Base-by-base conservation (phyloP, 768 basidiomycete genomes). In the Lactifluus pinguis region DNA sequence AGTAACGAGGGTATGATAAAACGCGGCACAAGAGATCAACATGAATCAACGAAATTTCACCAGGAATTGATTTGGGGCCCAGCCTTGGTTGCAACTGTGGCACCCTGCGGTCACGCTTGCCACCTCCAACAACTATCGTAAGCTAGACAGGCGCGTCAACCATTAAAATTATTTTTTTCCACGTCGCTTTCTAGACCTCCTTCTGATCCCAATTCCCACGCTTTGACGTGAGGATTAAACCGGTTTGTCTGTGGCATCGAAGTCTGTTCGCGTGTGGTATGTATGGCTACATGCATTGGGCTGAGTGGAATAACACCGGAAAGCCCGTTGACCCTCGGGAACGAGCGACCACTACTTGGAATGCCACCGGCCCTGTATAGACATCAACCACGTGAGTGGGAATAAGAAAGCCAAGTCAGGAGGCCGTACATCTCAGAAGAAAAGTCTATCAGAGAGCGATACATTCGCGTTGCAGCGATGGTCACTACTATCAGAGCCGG, bases 401-500 rank as follows among this genome's bases (percentile, higher is more conserved):
- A n/a, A 51, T 1, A 25, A 25, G 50, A 19, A 19, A n/a, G 11
- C 4, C 36, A 29, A 30, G 19, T 38, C n/a, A 57, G 25, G 25
- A 50, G 32, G 32, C 9, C 32, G 32, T 25, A 25, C 52, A 21
- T 41, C 1, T 53, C 21, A 13, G 36, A 6, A 13, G 39, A 21
- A 41, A 53, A 41, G 8, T 41, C 13, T 29, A 21, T 17, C 19
- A 53, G 25, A 17, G 30, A 36, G 32, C 57, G 57, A 45, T 59
- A 48, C 38, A 61, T 53, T 14, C 54, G 54, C 13, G 63, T 64
- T 7, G 63, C 59, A 15, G 49, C 53, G 21, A 59, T 45, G 25
- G 50, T 4, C 34, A 52, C 29, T 14, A 25, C 38, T 14, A 45
- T 45, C 32, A 52, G 7, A 17, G 32, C 34, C 1, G 50, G 50